phyloP scores from a whole-genome alignment of 23 red algal genomes.

The Chondrus crispus region DNA sequence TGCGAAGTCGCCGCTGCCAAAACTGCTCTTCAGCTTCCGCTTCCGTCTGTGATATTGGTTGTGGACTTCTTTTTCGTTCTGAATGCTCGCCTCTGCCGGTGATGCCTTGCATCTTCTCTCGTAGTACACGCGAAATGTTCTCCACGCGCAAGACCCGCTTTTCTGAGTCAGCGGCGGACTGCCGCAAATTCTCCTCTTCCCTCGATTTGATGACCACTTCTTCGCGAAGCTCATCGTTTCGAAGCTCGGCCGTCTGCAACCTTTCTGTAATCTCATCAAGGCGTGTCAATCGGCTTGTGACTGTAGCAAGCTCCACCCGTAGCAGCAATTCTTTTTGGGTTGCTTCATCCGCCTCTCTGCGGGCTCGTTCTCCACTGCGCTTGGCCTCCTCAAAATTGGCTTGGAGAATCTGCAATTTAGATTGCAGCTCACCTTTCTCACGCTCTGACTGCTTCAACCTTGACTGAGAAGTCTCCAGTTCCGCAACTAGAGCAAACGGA shows the following conservation, averaged over 20 bases:
- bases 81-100: not conserved
- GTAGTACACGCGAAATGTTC: not conserved
- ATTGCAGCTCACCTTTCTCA: conserved; percentile 27
- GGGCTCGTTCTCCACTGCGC: not conserved
- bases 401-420: not conserved
- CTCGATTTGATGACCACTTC: not conserved
- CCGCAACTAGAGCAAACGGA: conserved; percentile 10
- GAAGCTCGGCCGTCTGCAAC: conserved; percentile 8
- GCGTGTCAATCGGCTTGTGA: not conserved
- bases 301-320: conserved; percentile 23
- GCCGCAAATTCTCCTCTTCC: conserved; percentile 26
- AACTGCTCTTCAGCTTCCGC: conserved; percentile 5
- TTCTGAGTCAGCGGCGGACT: conserved; percentile 36
- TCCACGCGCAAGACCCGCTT: conserved; percentile 14
- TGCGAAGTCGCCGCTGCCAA: conserved; percentile 31
- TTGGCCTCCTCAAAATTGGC: conserved; percentile 19
- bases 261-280: conserved; percentile 34
- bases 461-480: conserved; percentile 11
- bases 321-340: not conserved
- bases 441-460: not conserved
- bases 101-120: not conserved
- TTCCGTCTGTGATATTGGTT: too few species aligned
- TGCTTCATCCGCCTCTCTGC: conserved; percentile 14
- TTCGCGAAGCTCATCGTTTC: not conserved
- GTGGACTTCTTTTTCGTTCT: too few species aligned